Evolutionary conservation across 2,329 filamentous ascomycete genomes (phyloP).

Genomic region (Neoscytalidium dimidiatum): DNA sequence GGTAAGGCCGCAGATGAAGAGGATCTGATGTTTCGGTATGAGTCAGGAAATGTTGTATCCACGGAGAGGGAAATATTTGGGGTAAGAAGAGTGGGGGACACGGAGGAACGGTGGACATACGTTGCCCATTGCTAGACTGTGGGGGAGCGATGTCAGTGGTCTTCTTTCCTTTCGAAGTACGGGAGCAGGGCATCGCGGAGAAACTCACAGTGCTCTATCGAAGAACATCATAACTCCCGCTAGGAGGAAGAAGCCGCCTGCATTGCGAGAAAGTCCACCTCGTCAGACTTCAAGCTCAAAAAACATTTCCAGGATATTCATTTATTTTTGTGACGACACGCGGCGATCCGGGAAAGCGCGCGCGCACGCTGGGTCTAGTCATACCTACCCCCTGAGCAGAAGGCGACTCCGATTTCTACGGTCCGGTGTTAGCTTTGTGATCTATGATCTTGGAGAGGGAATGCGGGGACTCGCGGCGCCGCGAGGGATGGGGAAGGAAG

Average conservation of each 20-base stretch:
- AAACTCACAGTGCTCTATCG: slow-evolving; percentile 84
- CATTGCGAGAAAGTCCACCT: slow-evolving; percentile 1
- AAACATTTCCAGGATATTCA: slow-evolving; percentile 2
- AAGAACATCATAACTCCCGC: slow-evolving; percentile 97
- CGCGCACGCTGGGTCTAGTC: slow-evolving; percentile 6
- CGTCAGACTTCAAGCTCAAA: slow-evolving; percentile 26
- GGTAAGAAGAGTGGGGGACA: too few relatives aligned
- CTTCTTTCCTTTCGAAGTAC: background rate
- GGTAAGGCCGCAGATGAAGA: slow-evolving; percentile 94
- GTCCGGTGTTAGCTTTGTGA: background rate
- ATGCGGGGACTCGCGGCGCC: background rate
- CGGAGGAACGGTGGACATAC: slow-evolving; percentile 52
- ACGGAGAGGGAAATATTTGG: slow-evolving; percentile 3
- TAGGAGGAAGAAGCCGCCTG: slow-evolving; percentile 92
- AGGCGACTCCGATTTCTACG: slow-evolving; percentile 91
- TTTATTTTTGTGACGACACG: slow-evolving; percentile 14
- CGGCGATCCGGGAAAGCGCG: slow-evolving; percentile 3
- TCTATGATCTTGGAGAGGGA: background rate
- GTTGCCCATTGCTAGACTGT: slow-evolving; percentile 95
- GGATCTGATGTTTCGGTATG: slow-evolving; percentile 63
- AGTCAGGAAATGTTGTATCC: background rate
- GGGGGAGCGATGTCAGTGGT: slow-evolving; percentile 21
- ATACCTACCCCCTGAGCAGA: slow-evolving; percentile 92
- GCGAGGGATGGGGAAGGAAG: background rate
- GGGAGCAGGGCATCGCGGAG: background rate